Evolutionary conservation across 495 filamentous ascomycete genomes (phyloP), one percentile per base, ranked within the genome.

Genomic region (Cairneyella variabilis): DNA sequence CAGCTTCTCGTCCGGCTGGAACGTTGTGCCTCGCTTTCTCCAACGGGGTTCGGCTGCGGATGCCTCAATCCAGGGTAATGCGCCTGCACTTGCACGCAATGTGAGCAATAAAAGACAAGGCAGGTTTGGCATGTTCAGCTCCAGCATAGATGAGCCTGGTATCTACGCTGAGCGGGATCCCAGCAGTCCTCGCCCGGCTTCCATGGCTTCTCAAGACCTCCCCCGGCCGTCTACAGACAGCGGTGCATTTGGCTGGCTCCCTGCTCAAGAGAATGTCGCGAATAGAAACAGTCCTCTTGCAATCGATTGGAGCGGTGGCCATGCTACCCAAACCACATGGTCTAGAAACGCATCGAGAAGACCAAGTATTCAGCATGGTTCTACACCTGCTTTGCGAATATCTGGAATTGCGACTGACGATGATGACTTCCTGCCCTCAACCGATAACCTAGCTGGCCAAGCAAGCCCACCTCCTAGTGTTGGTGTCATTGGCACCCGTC

Each of bases 161-260:
- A 70, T 78, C 21, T 68, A 78, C 14, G 77, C 82, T 23, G 75
- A 81, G 20, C 73, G 84, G 16, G 81, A 84, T 42, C 78, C 84
- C 12, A 74, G 85, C 45, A 90, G 87, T 30, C 86, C 88, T 2
- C 74, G 89, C 22, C 89, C 89, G 21, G 79, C 84, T 2, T 92
- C 89, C 12, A 88, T 87, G 23, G 84, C 88, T 7, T 91, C 89
- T 0, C 83, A 84, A 45, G 90, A 93, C 46, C 75, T 92, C 40
- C 86, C 88, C 1, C 79, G 88, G 51, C 90, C 89, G 0, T 92
- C 89, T 2, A 90, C 84, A 8, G 90, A 93, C 40, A 88, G 84
- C 23, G 79, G 77, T 36, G 79, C 82, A 26, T 84, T 86, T 56
- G 82, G 82, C 1, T 84, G 84, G 83, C 77, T 78, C 2, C 72